Evolutionary conservation across 257 asterid genomes (phyloP).

Genomic region (Solanum gandarillasii): DNA sequence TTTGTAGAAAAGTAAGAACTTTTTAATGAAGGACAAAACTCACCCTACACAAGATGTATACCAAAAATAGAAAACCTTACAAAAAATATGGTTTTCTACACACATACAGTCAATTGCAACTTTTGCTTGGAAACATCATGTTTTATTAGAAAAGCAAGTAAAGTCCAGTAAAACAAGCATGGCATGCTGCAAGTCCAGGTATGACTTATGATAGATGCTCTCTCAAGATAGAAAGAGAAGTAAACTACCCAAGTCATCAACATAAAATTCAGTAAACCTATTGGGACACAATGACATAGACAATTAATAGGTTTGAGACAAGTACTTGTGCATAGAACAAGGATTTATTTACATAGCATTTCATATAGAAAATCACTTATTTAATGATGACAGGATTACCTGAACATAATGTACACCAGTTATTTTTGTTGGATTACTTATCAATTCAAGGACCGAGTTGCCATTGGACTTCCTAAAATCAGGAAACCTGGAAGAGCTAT

Average conservation of each 20-base stretch:
- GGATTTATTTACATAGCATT: neutral
- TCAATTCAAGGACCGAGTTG: constrained; percentile 71
- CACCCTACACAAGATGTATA: neutral
- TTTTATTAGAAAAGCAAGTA: neutral
- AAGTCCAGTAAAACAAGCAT: neutral
- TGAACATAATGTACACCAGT: constrained; percentile 97
- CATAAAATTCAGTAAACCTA: neutral
- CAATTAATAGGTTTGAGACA: neutral
- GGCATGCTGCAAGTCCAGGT: neutral
- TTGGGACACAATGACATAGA: neutral
- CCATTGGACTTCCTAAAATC: constrained; percentile 77
- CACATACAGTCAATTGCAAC: neutral
- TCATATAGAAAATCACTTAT: neutral
- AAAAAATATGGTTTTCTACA: neutral
- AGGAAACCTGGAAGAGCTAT: constrained; percentile 72
- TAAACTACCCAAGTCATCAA: neutral
- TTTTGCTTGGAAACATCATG: neutral
- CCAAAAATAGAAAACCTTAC: neutral
- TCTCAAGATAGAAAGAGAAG: neutral
- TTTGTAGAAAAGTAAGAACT: neutral
- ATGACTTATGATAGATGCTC: neutral
- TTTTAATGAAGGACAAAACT: neutral
- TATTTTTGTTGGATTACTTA: constrained; percentile 82
- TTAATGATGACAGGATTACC: constrained; percentile 26
- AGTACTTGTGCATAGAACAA: neutral